Evolutionary conservation across 1,284 basidiomycete genomes (phyloP), one percentile per base, ranked within the genome.

Genomic region (Marasmius tenuissimus): DNA sequence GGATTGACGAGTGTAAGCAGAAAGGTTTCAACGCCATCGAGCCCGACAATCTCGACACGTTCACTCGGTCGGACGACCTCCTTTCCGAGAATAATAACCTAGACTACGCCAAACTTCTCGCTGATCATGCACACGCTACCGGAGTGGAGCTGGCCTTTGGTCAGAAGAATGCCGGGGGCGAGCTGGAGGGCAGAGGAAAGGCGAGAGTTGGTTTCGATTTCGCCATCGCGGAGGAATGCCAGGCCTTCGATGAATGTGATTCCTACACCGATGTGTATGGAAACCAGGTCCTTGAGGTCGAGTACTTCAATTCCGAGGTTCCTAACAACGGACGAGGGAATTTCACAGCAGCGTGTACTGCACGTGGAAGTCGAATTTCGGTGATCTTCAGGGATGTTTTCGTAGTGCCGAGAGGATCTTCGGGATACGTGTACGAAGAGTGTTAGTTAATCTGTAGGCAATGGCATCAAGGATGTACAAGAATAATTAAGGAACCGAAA

Each of bases 1-100:
- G 48, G 54, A 63, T 65, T 45, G 35, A 54, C 39, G 50, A 45
- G 8, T 65, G 64, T 37, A 51, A 53, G 34, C 37, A 53, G n/a
- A 63, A 62, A 50, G 64, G 64, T 7, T 65, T 61, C 57, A 58
- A 65, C 33, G 64, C 59, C n/a, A 58, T 65, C 40, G 64, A 65
- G 52, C 38, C 59, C 33, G 64, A 65, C 52, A 65, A 65, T 34
- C 59, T 65, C 1, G 64, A 65, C 42, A 65, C 62, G 8, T 65
- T 53, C 57, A 58, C 62, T 39, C 64, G 62, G n/a, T 63, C 58
- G 11, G 42, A 49, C 11, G 33, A 34, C 18, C 59, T 65, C 10
- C 60, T 61, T 48, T 61, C 58, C 8, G 39, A 34, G 14, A 45
- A 37, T n/a, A 55, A 55, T 27, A 65, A 65, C 40, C 59, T 63